Evolutionary conservation across 1,139 yeast species (phyloP).

Genomic region (Lodderomyces elongisporus): DNA sequence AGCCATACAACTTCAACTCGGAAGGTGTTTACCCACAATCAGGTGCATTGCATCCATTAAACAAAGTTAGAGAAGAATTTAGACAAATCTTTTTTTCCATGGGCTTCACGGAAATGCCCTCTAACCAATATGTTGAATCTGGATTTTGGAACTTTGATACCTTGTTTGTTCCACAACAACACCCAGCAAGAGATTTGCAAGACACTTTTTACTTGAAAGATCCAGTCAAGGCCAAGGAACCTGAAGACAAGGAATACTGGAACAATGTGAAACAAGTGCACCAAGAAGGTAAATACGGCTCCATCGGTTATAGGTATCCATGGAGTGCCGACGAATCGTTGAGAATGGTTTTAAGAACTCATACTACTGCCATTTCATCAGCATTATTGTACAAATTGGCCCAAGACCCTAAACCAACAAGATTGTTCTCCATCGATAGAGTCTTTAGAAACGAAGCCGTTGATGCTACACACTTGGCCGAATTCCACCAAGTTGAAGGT

Average conservation of each 20-base stretch:
- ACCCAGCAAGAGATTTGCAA: constrained; percentile 98
- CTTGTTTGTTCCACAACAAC: constrained; percentile 95
- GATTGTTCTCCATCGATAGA: constrained; percentile 94
- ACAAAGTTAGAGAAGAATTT: constrained; percentile 95
- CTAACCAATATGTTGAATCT: constrained; percentile 94
- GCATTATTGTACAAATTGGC: constrained; percentile 85
- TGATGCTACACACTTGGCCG: constrained; percentile 99
- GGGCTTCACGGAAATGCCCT: constrained; percentile 99
- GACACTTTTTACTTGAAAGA: constrained; percentile 97
- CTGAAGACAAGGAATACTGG: constrained; percentile 76
- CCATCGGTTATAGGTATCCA: constrained; percentile 97
- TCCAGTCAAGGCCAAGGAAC: constrained; percentile 74
- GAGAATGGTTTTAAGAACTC: constrained; percentile 91
- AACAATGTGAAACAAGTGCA: constrained; percentile 78
- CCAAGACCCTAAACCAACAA: constrained; percentile 80
- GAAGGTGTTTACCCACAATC: constrained; percentile 84
- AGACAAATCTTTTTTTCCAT: constrained; percentile 94
- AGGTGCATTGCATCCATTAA: constrained; percentile 95
- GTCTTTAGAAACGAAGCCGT: constrained; percentile 99
- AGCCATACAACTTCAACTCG: constrained; percentile 92
- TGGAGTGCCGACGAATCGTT: constrained; percentile 91
- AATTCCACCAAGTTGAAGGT: constrained; percentile 99
- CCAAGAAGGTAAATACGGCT: constrained; percentile 85
- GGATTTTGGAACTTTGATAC: constrained; percentile 99
- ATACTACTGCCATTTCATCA: constrained; percentile 92